Conservation (phyloP, 805 yeast genomes). For the Ogataea minuta region DNA sequence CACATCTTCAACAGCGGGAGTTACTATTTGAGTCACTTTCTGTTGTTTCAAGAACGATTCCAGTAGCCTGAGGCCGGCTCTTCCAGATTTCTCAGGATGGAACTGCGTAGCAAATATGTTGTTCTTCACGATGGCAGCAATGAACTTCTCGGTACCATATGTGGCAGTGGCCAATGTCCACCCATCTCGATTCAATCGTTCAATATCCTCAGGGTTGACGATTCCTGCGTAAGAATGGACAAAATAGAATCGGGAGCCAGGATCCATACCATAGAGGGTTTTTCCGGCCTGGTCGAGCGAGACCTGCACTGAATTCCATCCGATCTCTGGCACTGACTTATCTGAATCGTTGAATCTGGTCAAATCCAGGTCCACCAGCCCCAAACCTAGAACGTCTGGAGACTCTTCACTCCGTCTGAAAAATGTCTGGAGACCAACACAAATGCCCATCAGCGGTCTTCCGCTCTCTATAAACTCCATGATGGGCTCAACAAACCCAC, state of each 20-base stretch:
- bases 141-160: conserved; percentile 76
- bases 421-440: conserved; percentile 92
- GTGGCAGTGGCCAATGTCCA: conserved; percentile 75
- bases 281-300: conserved; percentile 20
- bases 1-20: conserved; percentile 8
- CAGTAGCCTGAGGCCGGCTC: conserved; percentile 79
- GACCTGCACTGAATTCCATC: conserved; percentile 66
- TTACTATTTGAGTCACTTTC: conserved; percentile 28
- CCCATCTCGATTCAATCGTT: conserved; percentile 31
- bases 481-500: conserved; percentile 67
- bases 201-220: conserved; percentile 38
- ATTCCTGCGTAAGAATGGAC: conserved; percentile 93
- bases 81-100: conserved; percentile 98
- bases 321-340: conserved; percentile 94
- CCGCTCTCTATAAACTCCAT: conserved; percentile 69
- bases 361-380: conserved; percentile 52
- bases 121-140: conserved; percentile 76
- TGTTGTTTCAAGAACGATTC: conserved; percentile 62
- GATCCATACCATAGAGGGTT: conserved; percentile 61
- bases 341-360: conserved; percentile 56
- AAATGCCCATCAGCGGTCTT: conserved; percentile 90
- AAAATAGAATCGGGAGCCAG: conserved; percentile 76
- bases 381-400: conserved; percentile 56
- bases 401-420: conserved; percentile 76
- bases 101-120: conserved; percentile 94